Conservation (phyloP, 352 stramenopile genomes). For the Globisporangium solare region DNA sequence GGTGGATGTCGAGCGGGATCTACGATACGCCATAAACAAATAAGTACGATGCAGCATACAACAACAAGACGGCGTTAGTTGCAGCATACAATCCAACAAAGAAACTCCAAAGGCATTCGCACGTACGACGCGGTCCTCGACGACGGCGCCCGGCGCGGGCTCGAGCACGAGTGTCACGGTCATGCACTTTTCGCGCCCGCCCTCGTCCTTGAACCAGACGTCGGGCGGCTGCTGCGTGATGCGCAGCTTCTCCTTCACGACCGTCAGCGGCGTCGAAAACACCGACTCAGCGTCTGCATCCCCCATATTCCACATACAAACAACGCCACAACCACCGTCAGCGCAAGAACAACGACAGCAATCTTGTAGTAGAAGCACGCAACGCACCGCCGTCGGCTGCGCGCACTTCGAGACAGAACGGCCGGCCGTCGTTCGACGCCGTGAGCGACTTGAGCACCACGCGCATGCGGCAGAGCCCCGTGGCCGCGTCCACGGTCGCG, state of each 20-base stretch:
- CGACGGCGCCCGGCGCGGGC: constrained; percentile 47
- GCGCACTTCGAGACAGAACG: constrained; percentile 67
- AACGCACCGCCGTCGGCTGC: constrained; percentile 24
- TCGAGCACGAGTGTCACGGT: constrained; percentile 80
- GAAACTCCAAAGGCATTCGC: too few species aligned
- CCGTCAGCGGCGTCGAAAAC: constrained; percentile 54
- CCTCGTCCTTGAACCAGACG: constrained; percentile 97
- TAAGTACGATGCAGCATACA: background rate
- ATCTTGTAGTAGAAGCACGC: too few species aligned
- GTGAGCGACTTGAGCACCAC: constrained; percentile 48
- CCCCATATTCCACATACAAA: too few species aligned
- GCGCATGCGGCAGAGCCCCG: constrained; percentile 38
- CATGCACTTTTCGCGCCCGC: constrained; percentile 94
- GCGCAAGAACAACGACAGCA: too few species aligned
- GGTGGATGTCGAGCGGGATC: constrained; percentile 52
- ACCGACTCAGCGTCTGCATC: constrained; percentile 45
- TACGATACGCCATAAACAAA: background rate
- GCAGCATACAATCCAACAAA: too few species aligned
- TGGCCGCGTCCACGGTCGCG: constrained; percentile 27
- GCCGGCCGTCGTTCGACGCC: constrained; percentile 49
- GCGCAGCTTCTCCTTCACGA: constrained; percentile 76
- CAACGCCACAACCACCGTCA: too few species aligned
- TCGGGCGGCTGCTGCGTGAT: constrained; percentile 80
- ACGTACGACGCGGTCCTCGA: constrained; percentile 74
- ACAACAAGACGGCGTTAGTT: background rate